These are phyloP conservation scores for Tetracladium setigerum DNA, from an alignment of 495 filamentous ascomycete species.

Conservation along the genomic window DNA sequence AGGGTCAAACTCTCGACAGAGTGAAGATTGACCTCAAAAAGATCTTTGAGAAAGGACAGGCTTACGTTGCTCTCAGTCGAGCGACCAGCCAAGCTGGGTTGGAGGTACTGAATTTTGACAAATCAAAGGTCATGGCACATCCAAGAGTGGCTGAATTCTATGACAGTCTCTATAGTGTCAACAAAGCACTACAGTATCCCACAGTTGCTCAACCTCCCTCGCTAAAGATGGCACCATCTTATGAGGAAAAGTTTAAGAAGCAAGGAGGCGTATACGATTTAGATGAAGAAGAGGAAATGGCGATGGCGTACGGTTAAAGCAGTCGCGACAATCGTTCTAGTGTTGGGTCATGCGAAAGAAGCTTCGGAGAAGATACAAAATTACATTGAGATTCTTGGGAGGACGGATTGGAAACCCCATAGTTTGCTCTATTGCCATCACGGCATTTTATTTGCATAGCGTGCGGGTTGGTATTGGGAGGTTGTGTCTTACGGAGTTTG, in stretches of 20 bases:
- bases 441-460: too few species aligned
- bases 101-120: conserved; percentile 84
- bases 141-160: conserved; percentile 82
- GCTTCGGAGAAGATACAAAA: too few species aligned
- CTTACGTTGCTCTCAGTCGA: conserved; percentile 75
- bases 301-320: conserved; percentile 22
- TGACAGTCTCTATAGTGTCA: conserved; percentile 59
- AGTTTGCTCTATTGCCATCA: too few species aligned
- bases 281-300: conserved; percentile 29
- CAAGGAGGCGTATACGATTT: conserved; percentile 18
- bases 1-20: conserved; percentile 90
- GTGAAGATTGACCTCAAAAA: conserved; percentile 90
- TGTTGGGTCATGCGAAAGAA: too few species aligned
- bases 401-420: too few species aligned
- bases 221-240: conserved; percentile 5
- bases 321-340: neutral
- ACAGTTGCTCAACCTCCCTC: conserved; percentile 5
- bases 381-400: too few species aligned
- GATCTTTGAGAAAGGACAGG: conserved; percentile 93
- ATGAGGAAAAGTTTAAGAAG: conserved; percentile 12
- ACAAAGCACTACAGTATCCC: conserved; percentile 27
- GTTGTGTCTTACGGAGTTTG: too few species aligned
- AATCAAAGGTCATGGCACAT: conserved; percentile 90
- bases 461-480: too few species aligned
- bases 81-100: conserved; percentile 82